Percentiles rank a stretch among this genome's conserved stretches.
These are phyloP conservation scores for Lolium rigidum DNA, from an alignment of 176 grass and related monocot species.

Conservation along the genomic window DNA sequence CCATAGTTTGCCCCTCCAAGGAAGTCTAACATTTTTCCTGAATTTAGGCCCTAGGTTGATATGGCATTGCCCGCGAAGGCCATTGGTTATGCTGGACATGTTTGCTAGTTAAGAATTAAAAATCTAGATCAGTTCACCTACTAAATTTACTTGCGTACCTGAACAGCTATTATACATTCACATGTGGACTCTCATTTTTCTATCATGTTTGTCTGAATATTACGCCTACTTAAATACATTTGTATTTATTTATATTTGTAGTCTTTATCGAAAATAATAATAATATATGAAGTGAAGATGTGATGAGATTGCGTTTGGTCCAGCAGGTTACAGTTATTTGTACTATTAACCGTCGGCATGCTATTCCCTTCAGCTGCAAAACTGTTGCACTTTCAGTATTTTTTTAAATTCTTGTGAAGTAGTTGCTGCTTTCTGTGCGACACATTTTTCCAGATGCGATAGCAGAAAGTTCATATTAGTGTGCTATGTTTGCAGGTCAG, in stretches of 20 bases:
- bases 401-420: no score
- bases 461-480: background rate
- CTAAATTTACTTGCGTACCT: constrained; percentile 1
- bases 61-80: background rate
- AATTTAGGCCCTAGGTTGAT: constrained; percentile 2
- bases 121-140: no score
- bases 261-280: no score
- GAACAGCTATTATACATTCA: background rate
- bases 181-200: background rate
- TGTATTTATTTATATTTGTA: background rate
- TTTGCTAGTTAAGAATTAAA: constrained; percentile 3
- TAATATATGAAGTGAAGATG: background rate
- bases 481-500: constrained; percentile 59
- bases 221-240: constrained; percentile 6
- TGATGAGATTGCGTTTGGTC: background rate
- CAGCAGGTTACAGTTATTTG: background rate
- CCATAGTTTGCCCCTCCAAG: background rate
- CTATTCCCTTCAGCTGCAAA: background rate
- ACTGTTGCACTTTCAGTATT: no score
- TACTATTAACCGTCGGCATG: background rate
- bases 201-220: background rate
- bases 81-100: constrained; percentile 25
- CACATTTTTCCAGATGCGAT: no score
- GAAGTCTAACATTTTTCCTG: background rate
- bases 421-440: no score